Conservation (phyloP, 225 moss, liverwort and hornwort genomes). For the Climacium dendroides region DNA sequence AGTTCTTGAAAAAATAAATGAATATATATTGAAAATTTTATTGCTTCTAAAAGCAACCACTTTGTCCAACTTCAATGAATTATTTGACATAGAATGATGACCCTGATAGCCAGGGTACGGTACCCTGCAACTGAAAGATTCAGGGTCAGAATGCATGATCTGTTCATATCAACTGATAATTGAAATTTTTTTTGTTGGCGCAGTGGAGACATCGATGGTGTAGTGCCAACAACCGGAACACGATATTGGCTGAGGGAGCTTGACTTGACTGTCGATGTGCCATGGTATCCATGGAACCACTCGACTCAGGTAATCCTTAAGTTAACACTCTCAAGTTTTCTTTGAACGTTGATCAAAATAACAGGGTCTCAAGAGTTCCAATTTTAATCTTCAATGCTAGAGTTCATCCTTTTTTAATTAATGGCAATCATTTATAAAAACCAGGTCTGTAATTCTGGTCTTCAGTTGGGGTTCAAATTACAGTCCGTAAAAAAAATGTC, state of each 20-base stretch:
- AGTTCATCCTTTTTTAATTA: too few species aligned
- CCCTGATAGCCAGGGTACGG: not conserved
- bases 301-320: conserved; percentile 52
- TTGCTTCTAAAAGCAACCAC: not conserved
- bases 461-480: too few species aligned
- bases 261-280: conserved; percentile 29
- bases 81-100: not conserved
- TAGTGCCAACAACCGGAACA: conserved; percentile 65
- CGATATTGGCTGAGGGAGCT: conserved; percentile 49
- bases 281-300: conserved; percentile 86
- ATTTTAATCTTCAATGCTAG: not conserved
- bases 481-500: not conserved
- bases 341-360: not conserved
- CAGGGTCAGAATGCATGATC: not conserved
- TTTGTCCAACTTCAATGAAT: not conserved
- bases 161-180: not conserved
- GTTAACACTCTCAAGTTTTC: not conserved
- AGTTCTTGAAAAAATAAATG: not conserved
- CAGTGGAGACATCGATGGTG: conserved; percentile 77
- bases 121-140: not conserved
- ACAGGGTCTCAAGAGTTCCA: not conserved
- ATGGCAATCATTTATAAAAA: not conserved
- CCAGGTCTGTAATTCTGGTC: not conserved
- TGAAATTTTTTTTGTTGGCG: not conserved
- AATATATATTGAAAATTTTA: not conserved